Evolutionary conservation across 2,329 filamentous ascomycete species (phyloP).

Genomic region (Juglanconis juglandina): DNA sequence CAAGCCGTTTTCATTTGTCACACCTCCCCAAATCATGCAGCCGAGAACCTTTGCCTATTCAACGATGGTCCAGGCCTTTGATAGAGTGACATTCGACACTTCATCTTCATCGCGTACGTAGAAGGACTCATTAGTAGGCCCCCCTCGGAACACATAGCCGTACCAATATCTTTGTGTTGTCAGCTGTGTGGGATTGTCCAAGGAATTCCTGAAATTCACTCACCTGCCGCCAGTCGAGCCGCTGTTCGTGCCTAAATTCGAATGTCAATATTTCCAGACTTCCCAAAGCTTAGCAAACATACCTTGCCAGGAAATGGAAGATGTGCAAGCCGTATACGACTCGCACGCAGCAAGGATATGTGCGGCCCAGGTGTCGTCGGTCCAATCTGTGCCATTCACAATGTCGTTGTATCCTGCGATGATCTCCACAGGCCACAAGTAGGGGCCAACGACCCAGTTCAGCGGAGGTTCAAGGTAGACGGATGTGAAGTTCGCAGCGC

Average conservation of each 20-base stretch:
- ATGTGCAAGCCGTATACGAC: conserved; percentile 12
- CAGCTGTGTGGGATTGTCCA: background rate
- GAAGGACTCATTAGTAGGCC: conserved; percentile 9
- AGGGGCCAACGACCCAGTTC: conserved; percentile 12
- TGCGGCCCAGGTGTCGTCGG: conserved; percentile 5
- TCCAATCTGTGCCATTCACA: conserved; percentile 1
- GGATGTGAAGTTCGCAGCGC: conserved; percentile 9
- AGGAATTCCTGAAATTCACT: background rate
- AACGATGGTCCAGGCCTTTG: conserved; percentile 10
- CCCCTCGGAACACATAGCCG: conserved; percentile 16
- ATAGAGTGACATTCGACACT: background rate
- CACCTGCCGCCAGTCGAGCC: conserved; percentile 12
- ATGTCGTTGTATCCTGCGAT: conserved; percentile 14
- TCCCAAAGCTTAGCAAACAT: background rate
- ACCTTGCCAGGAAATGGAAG: conserved; percentile 14
- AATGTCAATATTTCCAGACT: background rate
- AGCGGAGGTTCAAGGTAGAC: conserved; percentile 14
- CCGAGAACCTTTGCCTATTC: background rate
- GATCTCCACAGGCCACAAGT: conserved; percentile 12
- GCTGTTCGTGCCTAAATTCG: conserved; percentile 3
- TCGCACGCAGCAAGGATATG: conserved; percentile 11
- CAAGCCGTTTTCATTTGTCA: too few relatives aligned
- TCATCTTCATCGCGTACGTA: conserved; percentile 9
- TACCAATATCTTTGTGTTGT: conserved; percentile 10
- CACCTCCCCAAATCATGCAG: background rate